Conservation (phyloP, 1,139 yeast genomes). For the Suhomyces bolitotheri region DNA sequence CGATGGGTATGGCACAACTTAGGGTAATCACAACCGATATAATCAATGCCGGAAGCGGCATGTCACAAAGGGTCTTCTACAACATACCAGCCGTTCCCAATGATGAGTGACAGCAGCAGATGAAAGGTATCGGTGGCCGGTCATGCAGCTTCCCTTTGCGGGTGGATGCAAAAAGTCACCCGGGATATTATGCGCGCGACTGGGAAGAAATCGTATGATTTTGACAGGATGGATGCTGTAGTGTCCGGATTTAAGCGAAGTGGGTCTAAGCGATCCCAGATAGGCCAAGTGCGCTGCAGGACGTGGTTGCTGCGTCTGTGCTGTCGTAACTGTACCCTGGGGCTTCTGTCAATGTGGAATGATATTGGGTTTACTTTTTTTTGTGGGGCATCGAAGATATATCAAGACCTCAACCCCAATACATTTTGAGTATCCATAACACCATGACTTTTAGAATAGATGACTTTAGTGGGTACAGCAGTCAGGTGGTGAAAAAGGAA, state of each 20-base stretch:
- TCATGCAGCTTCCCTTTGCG: not conserved
- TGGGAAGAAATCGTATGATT: conserved; percentile 10
- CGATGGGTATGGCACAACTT: too few species aligned
- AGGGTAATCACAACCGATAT: too few species aligned
- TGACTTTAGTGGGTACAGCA: conserved; percentile 31
- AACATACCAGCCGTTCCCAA: too few species aligned
- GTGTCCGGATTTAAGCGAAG: not conserved
- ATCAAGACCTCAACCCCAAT: not conserved
- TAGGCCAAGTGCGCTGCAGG: conserved; percentile 4
- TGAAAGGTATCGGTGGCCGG: too few species aligned
- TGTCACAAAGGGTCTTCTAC: too few species aligned
- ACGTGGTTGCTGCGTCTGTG: not conserved
- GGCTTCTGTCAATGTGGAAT: conserved; percentile 7
- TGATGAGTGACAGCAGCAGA: too few species aligned
- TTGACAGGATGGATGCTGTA: not conserved
- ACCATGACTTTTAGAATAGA: conserved; percentile 33
- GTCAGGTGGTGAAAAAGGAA: conserved; percentile 2
- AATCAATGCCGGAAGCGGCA: too few species aligned
- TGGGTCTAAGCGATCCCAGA: conserved; percentile 5
- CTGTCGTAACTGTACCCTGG: conserved; percentile 2
- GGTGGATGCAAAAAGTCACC: conserved; percentile 8
- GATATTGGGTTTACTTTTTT: conserved; percentile 2
- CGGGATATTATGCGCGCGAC: conserved; percentile 4
- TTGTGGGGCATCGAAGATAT: conserved; percentile 8
- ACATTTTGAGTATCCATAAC: not conserved